Base-by-base conservation (phyloP, 2,329 filamentous ascomycete species). In the Pseudocercospora ulei region DNA sequence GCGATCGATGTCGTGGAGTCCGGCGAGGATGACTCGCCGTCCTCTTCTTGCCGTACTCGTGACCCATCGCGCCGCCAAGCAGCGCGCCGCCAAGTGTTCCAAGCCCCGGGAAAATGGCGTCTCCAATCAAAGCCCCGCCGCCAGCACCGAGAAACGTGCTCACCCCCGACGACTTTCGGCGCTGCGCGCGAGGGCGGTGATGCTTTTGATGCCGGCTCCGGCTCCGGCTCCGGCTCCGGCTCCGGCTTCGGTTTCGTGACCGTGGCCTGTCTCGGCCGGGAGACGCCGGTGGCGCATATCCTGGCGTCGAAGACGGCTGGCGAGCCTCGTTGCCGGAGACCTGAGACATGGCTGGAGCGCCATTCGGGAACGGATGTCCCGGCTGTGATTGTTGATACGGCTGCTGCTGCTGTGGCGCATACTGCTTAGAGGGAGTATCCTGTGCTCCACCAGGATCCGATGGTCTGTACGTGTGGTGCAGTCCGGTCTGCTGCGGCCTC, bases 71-170 rank as follows among this genome's bases (percentile, higher is more conserved):
- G 3, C 64, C 65, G 8, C 65, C 65, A 1, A 67, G 41, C 7
- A 66, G 48, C 12, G 65, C 50, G 0, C 64, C 57, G 4, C 56
- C 56, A 4, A 60, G 17, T 8, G 56, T 66, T 3, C 65, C 64
- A 2, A 67, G 41, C 0, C 65, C 65, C 2, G 65, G 65, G 27
- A 68, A 65, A 6, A 67, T 62, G 8, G 53, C 55, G 44, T 68
- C 65, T 2, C 65, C 65, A 1, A 68, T 55, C 1, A 68, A 41
- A 3, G 62, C 64, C 7, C 65, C 65, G 2, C 59, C 65, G 6
- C 65, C 63, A 0, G 65, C 65, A 30, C 65, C 65, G 0, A 68
- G 49, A 35, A 67, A 68, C 0, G 64, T 65, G 20, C 64, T 48
- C 4, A 53, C 49, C 6, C 52, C 47, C 7, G 39, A 49, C 3